A percentile compares a stretch with the other conserved stretches of the same genome.
Conservation (phyloP, 2,329 filamentous ascomycete genomes). For the Cladosporium sp. region DNA sequence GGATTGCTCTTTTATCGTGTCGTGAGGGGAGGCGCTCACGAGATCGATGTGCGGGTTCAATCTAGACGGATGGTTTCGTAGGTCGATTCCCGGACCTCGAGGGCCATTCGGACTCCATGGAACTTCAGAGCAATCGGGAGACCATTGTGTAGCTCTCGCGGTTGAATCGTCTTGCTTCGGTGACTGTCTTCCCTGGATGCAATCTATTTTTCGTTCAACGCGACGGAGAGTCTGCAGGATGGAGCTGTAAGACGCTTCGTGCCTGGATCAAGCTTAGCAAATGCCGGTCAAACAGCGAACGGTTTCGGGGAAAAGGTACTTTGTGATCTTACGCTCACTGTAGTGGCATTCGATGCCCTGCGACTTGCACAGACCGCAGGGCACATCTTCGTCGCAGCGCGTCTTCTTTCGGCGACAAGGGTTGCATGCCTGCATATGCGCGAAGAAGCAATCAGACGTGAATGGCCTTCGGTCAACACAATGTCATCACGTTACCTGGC, state of each 20-base stretch:
- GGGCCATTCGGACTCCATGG: background rate
- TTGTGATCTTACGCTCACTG: background rate
- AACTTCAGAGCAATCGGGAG: background rate
- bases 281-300: background rate
- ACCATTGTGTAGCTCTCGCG: background rate
- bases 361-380: background rate
- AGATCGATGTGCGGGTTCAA: background rate
- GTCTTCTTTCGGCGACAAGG: background rate
- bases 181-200: background rate
- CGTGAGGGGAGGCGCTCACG: background rate
- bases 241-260: background rate
- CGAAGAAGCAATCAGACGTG: background rate
- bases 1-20: background rate
- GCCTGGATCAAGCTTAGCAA: background rate
- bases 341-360: background rate
- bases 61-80: background rate
- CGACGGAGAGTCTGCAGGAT: background rate
- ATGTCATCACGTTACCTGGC: background rate
- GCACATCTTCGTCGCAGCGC: background rate
- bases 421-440: background rate
- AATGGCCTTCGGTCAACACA: background rate
- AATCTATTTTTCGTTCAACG: background rate
- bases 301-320: background rate
- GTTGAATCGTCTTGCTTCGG: background rate
- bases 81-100: background rate